phyloP scores from a whole-genome alignment of 2,329 filamentous ascomycete genomes.

The Colletotrichum agaves region DNA sequence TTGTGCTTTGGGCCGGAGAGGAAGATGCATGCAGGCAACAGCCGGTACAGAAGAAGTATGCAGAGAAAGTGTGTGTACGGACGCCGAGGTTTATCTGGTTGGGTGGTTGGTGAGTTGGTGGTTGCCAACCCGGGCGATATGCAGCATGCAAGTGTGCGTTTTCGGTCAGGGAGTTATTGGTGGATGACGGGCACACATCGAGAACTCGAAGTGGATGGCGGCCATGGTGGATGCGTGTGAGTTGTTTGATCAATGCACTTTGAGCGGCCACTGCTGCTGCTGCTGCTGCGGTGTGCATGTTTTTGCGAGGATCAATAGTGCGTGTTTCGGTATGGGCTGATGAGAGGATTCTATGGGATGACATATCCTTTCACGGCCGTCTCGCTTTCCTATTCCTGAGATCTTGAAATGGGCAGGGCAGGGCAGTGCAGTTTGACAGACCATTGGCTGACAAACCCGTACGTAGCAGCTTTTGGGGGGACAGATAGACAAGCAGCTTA shows the following conservation, averaged over 20 bases:
- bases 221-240: background rate
- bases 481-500: background rate
- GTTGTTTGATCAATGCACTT: constrained; percentile 14
- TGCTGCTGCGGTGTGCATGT: background rate
- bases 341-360: constrained; percentile 25
- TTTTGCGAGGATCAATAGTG: background rate
- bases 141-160: constrained; percentile 28
- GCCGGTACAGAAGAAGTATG: background rate
- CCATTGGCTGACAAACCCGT: background rate
- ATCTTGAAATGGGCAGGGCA: background rate
- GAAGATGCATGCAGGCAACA: background rate
- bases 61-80: constrained; percentile 1
- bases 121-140: background rate
- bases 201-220: background rate
- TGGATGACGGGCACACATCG: background rate
- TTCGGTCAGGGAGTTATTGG: constrained; percentile 15
- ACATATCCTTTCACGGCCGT: constrained; percentile 12
- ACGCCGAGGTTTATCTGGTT: background rate
- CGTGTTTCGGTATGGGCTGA: constrained; percentile 12
- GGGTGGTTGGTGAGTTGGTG: background rate
- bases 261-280: background rate
- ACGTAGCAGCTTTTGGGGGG: background rate
- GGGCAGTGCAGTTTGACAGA: background rate
- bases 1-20: background rate
- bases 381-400: background rate